Evolutionary conservation across 2,329 filamentous ascomycete species (phyloP).

Genomic region (Exophiala viscosa): DNA sequence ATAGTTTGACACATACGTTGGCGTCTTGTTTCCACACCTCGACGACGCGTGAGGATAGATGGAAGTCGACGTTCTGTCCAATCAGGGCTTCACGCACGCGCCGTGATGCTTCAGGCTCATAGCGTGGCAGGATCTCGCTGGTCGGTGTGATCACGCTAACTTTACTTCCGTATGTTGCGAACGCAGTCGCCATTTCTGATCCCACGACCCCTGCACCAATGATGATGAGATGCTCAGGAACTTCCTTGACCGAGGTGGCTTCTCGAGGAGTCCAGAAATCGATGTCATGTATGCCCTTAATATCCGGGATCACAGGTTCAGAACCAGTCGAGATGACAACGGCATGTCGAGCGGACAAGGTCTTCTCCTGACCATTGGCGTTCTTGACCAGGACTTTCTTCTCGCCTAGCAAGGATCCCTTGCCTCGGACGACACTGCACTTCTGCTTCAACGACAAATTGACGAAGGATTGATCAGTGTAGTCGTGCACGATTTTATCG

Average conservation of each 20-base stretch:
- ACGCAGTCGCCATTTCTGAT: constrained; percentile 13
- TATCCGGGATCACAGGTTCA: constrained; percentile 8
- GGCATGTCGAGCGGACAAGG: constrained; percentile 4
- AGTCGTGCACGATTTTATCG: constrained; percentile 11
- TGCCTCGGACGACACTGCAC: constrained; percentile 7
- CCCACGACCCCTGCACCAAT: constrained; percentile 14
- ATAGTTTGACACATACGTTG: neutral
- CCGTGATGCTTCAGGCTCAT: constrained; percentile 3
- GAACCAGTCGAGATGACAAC: constrained; percentile 13
- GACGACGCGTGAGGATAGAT: neutral
- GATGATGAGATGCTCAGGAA: constrained; percentile 15
- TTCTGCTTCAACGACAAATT: constrained; percentile 3
- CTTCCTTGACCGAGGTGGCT: constrained; percentile 3
- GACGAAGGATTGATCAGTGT: constrained; percentile 8
- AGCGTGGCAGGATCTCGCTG: constrained; percentile 1
- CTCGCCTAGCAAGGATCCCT: constrained; percentile 2
- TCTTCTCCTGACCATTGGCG: constrained; percentile 11
- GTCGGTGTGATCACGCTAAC: constrained; percentile 10
- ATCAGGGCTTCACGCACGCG: constrained; percentile 1
- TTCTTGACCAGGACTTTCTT: constrained; percentile 11
- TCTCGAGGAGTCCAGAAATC: constrained; percentile 16
- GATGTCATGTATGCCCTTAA: constrained; percentile 1
- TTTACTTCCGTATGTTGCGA: constrained; percentile 6
- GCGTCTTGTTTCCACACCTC: constrained; percentile 1
- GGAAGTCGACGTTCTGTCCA: constrained; percentile 1